A percentile compares a stretch with the other conserved stretches of the same genome.
phyloP scores from a whole-genome alignment of 75 land plant species.

The Larix kaempferi region DNA sequence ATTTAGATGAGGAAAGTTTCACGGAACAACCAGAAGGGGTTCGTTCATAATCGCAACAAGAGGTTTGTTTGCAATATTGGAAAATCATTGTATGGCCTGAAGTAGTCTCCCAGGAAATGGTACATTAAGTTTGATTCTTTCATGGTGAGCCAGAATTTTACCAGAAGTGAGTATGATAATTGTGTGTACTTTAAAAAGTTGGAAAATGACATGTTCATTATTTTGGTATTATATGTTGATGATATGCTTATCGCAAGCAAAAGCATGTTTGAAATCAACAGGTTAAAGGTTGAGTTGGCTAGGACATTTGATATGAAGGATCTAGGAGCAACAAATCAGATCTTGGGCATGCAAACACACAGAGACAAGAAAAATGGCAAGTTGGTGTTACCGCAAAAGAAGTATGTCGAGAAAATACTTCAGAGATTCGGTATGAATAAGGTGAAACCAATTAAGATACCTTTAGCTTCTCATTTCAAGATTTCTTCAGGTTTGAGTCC shows the following conservation, averaged over 20 bases:
- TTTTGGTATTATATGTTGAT: conserved; percentile 25
- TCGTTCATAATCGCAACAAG: conserved; percentile 10
- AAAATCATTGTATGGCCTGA: conserved; percentile 34
- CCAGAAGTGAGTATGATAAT: not conserved
- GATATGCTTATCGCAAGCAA: conserved; percentile 26
- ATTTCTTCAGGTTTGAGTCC: too few relatives aligned
- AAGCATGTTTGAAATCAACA: not conserved
- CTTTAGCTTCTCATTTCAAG: too few relatives aligned
- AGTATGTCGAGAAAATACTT: too few relatives aligned
- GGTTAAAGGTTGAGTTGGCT: conserved; percentile 7
- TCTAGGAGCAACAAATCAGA: conserved; percentile 18
- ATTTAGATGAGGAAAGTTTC: conserved; percentile 20
- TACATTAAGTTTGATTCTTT: conserved; percentile 24
- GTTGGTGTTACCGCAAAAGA: too few relatives aligned
- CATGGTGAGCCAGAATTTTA: conserved; percentile 15
- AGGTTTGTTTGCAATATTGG: conserved; percentile 24
- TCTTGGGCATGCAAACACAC: conserved; percentile 38
- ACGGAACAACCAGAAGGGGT: conserved; percentile 26
- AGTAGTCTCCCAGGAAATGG: conserved; percentile 22
- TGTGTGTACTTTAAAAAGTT: conserved; percentile 2
- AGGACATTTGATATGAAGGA: conserved; percentile 31
- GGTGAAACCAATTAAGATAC: too few relatives aligned
- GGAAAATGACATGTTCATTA: conserved; percentile 11
- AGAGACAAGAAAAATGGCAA: too few relatives aligned
- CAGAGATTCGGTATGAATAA: too few relatives aligned